Evolutionary conservation across 371 early-diverging fungal species (phyloP).

Genomic region (Mucor saturninus): DNA sequence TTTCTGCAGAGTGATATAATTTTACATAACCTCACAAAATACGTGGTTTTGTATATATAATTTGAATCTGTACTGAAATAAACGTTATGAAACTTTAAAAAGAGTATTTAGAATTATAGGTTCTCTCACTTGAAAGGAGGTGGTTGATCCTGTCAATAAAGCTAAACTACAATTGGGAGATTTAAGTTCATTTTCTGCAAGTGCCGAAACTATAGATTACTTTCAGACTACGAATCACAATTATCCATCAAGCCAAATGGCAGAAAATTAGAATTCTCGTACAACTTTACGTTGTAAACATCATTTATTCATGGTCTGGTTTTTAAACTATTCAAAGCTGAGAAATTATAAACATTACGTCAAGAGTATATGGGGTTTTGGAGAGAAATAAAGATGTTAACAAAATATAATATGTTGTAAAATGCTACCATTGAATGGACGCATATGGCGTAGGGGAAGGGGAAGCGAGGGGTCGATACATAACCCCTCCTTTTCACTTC

Average conservation of each 20-base stretch:
- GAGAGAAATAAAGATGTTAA: background rate
- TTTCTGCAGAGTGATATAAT: slow-evolving; percentile 3
- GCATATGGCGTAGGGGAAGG: background rate
- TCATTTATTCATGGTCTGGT: background rate
- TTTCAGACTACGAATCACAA: no score
- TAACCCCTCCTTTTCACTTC: background rate
- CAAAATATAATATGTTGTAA: background rate
- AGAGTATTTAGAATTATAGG: background rate
- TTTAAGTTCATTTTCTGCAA: background rate
- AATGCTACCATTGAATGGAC: background rate
- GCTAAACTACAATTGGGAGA: no score
- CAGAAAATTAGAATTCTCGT: no score
- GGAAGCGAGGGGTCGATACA: background rate
- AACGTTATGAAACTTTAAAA: background rate
- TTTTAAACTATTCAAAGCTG: no score
- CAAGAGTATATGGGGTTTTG: background rate
- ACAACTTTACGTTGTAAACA: background rate
- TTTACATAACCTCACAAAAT: background rate
- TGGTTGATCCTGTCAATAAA: no score
- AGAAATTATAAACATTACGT: background rate
- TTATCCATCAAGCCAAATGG: no score
- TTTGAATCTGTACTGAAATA: background rate
- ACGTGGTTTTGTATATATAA: background rate
- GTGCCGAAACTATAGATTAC: background rate
- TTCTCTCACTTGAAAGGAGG: no score